Base-by-base conservation (phyloP, 768 basidiomycete species). In the Serendipita sp. region DNA sequence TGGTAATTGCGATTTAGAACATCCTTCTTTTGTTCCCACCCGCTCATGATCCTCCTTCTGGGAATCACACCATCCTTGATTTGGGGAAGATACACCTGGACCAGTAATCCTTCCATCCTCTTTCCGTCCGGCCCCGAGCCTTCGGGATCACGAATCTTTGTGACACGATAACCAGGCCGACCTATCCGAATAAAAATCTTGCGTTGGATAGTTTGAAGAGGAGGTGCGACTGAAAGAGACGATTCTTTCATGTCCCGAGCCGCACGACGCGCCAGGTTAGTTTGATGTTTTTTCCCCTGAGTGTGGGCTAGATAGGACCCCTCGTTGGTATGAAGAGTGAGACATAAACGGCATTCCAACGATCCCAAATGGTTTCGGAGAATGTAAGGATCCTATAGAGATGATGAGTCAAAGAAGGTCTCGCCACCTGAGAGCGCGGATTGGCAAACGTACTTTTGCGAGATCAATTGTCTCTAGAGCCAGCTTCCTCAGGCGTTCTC, bases 261-360 rank as follows among this genome's bases (percentile, higher is more conserved):
- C 0, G 96, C 96, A 69, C 96, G 87, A 45, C 96, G 84, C 13
- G 96, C 96, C 63, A 99, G 84, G 73, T 98, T 98, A 2, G 94
- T 98, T 74, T 98, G 96, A 73, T 98, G 96, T 73, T 98, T 99
- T 78, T 98, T 99, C 23, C 96, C 96, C 77, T 98, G 96, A 0
- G 96, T 99, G 70, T 99, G 96, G 0, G 96, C 96, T 56, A 99
- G 87, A 74, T 98, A 97, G 13, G 94, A 96, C 18, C 96, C 96
- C 76, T 99, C 96, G 71, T 98, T 98, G n/a, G 95, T 97, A 76
- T 99, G 96, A 10, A 99, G 82, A 0, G 96, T 99, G 54, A 99
- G 77, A 74, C 96, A 98, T 34, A 99, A 82, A 70, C 94, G 90
- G 78, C 96, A 99, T 83, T 98, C 95, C 46, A 98, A 83, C 7